Conservation (phyloP, 257 asterid species). For the Scutellaria baicalensis region DNA sequence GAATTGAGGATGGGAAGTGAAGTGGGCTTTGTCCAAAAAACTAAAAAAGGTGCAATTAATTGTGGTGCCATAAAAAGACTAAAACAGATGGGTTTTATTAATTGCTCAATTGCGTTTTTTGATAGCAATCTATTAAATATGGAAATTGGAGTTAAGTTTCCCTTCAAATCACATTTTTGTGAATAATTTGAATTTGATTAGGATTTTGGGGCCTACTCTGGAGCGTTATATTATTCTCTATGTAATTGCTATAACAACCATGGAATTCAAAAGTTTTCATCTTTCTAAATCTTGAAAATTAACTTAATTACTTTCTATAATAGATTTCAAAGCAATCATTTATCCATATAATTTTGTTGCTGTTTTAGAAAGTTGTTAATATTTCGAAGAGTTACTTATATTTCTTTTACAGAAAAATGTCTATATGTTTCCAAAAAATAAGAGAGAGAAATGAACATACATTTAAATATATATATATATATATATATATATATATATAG, state of each 20-base stretch:
- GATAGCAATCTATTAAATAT: background rate
- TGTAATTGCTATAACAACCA: background rate
- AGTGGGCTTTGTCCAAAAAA: background rate
- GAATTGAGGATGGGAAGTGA: slow-evolving; percentile 5
- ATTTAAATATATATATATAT: too few species aligned
- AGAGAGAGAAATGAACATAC: too few species aligned
- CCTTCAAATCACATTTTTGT: background rate
- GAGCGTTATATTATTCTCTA: background rate
- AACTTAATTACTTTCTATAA: too few species aligned
- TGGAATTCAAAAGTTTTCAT: too few species aligned
- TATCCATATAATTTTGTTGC: too few species aligned
- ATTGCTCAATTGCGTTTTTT: background rate
- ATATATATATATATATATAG: too few species aligned
- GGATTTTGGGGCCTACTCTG: background rate
- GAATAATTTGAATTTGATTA: slow-evolving; percentile 20
- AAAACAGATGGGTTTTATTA: background rate
- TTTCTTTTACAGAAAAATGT: too few species aligned
- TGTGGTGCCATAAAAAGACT: slow-evolving; percentile 17
- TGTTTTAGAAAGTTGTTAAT: too few species aligned
- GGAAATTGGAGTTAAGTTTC: background rate
- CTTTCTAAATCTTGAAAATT: too few species aligned
- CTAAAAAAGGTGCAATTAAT: background rate
- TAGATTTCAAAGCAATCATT: too few species aligned
- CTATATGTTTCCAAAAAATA: too few species aligned
- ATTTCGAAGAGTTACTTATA: too few species aligned